Evolutionary conservation across 768 basidiomycete species (phyloP).

Genomic region (Epithele typhae): DNA sequence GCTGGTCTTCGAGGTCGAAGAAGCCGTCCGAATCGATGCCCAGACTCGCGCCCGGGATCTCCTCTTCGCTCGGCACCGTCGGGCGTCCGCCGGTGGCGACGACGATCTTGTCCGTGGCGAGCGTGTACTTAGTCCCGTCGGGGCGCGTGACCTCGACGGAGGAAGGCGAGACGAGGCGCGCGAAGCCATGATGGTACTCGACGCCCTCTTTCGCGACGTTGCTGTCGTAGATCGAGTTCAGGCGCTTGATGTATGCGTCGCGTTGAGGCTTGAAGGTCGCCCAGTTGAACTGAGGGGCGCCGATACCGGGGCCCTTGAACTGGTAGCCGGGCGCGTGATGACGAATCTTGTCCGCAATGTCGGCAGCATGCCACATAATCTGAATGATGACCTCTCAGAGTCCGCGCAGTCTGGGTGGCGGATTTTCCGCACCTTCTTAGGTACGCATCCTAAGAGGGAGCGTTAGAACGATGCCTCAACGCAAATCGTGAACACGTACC

Average conservation of each 20-base stretch:
- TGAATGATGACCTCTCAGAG: constrained; percentile 23
- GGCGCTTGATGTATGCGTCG: constrained; percentile 86
- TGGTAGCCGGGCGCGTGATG: constrained; percentile 77
- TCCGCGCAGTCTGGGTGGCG: background rate
- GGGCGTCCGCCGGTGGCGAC: constrained; percentile 88
- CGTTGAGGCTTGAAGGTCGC: constrained; percentile 86
- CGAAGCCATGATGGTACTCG: constrained; percentile 80
- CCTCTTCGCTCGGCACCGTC: constrained; percentile 67
- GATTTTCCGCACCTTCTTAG: constrained; percentile 71
- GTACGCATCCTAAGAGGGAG: constrained; percentile 81
- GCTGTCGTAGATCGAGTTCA: constrained; percentile 88
- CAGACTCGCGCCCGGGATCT: constrained; percentile 85
- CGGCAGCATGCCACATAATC: constrained; percentile 99
- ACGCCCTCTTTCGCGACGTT: constrained; percentile 88
- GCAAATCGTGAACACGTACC: too few species aligned
- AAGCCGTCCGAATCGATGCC: constrained; percentile 96
- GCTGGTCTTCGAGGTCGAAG: constrained; percentile 87
- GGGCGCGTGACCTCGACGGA: constrained; percentile 68
- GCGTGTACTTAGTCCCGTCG: constrained; percentile 65
- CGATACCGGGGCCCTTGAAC: constrained; percentile 52
- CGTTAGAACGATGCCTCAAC: too few species aligned
- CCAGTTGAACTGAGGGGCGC: constrained; percentile 78
- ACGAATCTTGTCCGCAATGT: constrained; percentile 78
- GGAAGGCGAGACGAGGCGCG: constrained; percentile 62
- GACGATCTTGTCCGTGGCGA: constrained; percentile 74